Evolutionary conservation across 2,329 filamentous ascomycete species (phyloP).

Genomic region (Monilinia polystroma): DNA sequence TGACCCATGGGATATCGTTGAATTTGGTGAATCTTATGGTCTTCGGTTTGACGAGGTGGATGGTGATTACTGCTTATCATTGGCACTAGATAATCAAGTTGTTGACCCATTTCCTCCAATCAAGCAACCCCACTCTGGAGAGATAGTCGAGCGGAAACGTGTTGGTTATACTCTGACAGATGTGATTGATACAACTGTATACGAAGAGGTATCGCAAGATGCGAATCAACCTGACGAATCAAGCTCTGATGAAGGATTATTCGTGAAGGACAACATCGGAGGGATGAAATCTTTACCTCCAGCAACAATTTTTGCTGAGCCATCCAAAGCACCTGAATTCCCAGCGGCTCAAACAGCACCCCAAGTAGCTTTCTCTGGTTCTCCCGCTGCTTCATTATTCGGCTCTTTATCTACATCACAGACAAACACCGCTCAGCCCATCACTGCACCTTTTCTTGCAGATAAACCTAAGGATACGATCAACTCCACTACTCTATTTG

Average conservation of each 20-base stretch:
- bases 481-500: neutral
- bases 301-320: neutral
- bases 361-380: neutral
- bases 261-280: conserved; percentile 31
- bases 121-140: conserved; percentile 55
- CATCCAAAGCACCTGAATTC: neutral
- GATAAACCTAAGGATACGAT: conserved; percentile 1
- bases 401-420: neutral
- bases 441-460: neutral
- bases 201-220: conserved; percentile 39
- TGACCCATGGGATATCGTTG: conserved; percentile 62
- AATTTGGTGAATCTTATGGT: conserved; percentile 60
- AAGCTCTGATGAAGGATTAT: conserved; percentile 40
- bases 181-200: conserved; percentile 57
- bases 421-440: neutral
- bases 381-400: conserved; percentile 1
- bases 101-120: conserved; percentile 49
- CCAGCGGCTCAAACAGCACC: neutral
- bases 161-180: conserved; percentile 51
- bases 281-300: neutral
- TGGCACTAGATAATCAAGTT: conserved; percentile 33
- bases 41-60: conserved; percentile 51
- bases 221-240: conserved; percentile 11
- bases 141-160: conserved; percentile 61
- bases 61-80: conserved; percentile 40